Base-by-base conservation (phyloP, 371 early-diverging fungal genomes). In the Nosema granulosis region DNA sequence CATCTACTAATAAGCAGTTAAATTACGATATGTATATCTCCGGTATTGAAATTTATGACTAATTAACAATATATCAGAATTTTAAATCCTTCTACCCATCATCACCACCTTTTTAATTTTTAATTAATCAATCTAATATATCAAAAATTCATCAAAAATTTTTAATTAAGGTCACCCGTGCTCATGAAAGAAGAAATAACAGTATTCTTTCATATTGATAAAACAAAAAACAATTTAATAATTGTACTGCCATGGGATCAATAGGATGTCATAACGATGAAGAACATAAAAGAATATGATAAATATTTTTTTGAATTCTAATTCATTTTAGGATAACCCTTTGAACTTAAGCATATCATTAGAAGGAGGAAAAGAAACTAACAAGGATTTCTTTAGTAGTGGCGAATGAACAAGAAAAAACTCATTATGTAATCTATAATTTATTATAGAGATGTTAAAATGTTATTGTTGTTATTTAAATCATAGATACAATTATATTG, bases 311-410 rank as follows among this genome's bases (percentile, higher is more conserved):
- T 43, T 43, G 43, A 43, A 43, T 43, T 43, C 43, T 43, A 43
- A 43, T 43, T 43, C 43, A 43, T 43, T 43, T 43, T 43, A 43
- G 43, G 88, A 84, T 71, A 84, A 88, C 87, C 86, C 85, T 84
- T 87, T 87, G 88, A 87, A 87, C 86, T 88, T 88, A 88, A 88
- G 89, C 87, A 88, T 88, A 88, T 88, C 84, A 88, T 82, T 88
- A 88, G 88, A 87, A 83, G 86, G 87, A 88, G 88, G 88, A 88
- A 87, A 87, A 89, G 88, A 88, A 89, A 89, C 84, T 87, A 88
- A 89, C 87, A 80, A 86, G 85, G 88, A 88, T 87, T 87, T 83
- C 87, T 86, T 73, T 80, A 87, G 88, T 88, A 88, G 85, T 82
- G 84, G 87, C 87, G 88, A 88, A 83, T 84, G 87, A 88, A 88